These are phyloP conservation scores for Ambrosia artemisiifolia DNA, from an alignment of 129 eudicot genomes.

Conservation along the genomic window DNA sequence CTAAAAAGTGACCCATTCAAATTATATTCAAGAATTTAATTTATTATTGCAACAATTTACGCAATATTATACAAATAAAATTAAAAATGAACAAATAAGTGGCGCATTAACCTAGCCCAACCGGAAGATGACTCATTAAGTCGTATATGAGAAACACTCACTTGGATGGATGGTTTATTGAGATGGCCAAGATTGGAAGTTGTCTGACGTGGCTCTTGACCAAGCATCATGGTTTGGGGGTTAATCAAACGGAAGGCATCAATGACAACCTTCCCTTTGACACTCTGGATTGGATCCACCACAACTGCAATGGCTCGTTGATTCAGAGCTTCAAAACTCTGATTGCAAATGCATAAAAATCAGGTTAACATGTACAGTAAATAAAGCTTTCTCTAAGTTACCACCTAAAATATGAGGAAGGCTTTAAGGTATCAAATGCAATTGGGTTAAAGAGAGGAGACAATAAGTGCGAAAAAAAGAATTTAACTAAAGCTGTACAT, in stretches of 20 bases:
- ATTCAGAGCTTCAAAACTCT: conserved; percentile 92
- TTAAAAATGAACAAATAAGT: background rate
- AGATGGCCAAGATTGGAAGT: conserved; percentile 94
- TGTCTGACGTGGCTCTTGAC: conserved; percentile 90
- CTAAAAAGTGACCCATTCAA: background rate
- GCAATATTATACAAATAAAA: background rate
- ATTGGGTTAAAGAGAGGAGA: background rate
- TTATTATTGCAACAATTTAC: background rate
- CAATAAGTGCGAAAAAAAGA: background rate
- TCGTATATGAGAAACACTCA: conserved; percentile 7
- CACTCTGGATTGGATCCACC: conserved; percentile 95
- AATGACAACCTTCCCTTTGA: conserved; percentile 88
- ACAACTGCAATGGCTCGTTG: conserved; percentile 92
- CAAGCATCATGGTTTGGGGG: conserved; percentile 98
- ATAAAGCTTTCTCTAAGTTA: background rate
- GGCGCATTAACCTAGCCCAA: background rate
- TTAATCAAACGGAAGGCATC: conserved; percentile 84
- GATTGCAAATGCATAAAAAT: conserved; percentile 20
- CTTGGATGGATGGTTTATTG: conserved; percentile 90
- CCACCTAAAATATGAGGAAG: background rate
- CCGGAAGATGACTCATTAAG: background rate
- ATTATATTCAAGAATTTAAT: background rate
- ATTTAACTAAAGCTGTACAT: background rate
- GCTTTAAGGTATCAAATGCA: background rate
- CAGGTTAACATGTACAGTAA: background rate